These are phyloP conservation scores for Canna indica DNA, from an alignment of 176 grass and related monocot genomes.

Conservation along the genomic window DNA sequence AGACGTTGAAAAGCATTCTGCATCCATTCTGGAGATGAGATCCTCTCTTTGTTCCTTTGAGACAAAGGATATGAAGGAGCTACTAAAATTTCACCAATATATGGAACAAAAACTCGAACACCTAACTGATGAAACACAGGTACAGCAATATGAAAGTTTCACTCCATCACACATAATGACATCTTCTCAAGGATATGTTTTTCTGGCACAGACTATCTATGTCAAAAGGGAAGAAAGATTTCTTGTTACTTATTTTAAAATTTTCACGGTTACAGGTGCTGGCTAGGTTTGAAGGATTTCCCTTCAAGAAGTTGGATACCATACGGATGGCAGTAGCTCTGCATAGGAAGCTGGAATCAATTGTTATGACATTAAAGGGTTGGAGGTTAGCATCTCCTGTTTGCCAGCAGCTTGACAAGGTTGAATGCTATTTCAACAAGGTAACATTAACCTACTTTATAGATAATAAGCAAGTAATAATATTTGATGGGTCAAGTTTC, in stretches of 20 bases:
- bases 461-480: background rate
- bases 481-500: background rate
- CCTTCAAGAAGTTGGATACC: constrained; percentile 47
- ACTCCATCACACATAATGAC: background rate
- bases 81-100: constrained; percentile 35
- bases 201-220: background rate
- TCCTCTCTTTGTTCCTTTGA: constrained; percentile 33
- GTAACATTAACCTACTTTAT: constrained; percentile 4
- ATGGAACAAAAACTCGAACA: constrained; percentile 37
- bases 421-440: constrained; percentile 51
- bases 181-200: background rate
- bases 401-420: constrained; percentile 36
- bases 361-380: constrained; percentile 24
- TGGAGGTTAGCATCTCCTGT: constrained; percentile 34
- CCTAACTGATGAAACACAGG: constrained; percentile 68
- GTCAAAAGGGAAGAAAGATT: background rate
- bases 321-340: constrained; percentile 43
- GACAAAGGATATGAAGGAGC: constrained; percentile 44
- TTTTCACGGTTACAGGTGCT: constrained; percentile 32
- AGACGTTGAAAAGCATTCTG: constrained; percentile 39
- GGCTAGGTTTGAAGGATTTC: constrained; percentile 54
- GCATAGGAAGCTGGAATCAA: constrained; percentile 40
- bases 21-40: constrained; percentile 37
- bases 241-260: background rate
- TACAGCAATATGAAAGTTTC: background rate